Base-by-base conservation (phyloP, 371 early-diverging fungal genomes). In the Fennellomyces sp. region DNA sequence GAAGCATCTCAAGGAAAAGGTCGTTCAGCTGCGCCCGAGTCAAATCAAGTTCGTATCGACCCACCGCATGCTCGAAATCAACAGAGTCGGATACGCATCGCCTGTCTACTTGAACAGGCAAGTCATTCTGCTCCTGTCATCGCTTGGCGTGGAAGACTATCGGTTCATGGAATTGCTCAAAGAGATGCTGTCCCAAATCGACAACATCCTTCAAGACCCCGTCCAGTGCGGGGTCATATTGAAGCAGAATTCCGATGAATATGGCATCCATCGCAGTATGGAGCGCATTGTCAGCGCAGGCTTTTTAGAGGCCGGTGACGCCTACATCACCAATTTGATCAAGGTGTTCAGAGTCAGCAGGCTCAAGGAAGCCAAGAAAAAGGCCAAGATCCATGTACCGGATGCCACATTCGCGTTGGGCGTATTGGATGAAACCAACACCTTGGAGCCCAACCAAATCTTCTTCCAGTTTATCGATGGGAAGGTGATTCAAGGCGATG, bases 381-480 rank as follows among this genome's bases (percentile, higher is more conserved):
- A 83, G 28, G 84, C 86, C 0, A 79, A 79, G 12, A 78, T 95
- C 42, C 66, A 60, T 42, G 75, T 92, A 2, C 70, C 75, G 0
- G 62, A 89, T 10, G 87, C 88, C 2, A 83, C 79, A 8, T 61
- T 64, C 12, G 76, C 91, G 2, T 70, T 90, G 35, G 95, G 94
- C 5, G 78, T 92, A 25, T 59, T 91, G 58, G 95, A 95, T 66
- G 94, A 94, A 60, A 84, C 84, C 0, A 78, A 78, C 0, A 69
- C 71, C 3, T 68, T 95, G 19, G 69, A 82, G 27, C 82, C 84
- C 8, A 68, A 80, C 15, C 79, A 92, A 61, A 73, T 94, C 1
- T 94, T 89, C 72, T 68, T 84, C 3, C 88, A 84, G 51, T 61
- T 70, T 13, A n/a, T 38, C 2, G 28, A 38, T 29, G 68, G 52